Conservation (phyloP, 345 rosid genomes). For the Hibiscus tridactylites region DNA sequence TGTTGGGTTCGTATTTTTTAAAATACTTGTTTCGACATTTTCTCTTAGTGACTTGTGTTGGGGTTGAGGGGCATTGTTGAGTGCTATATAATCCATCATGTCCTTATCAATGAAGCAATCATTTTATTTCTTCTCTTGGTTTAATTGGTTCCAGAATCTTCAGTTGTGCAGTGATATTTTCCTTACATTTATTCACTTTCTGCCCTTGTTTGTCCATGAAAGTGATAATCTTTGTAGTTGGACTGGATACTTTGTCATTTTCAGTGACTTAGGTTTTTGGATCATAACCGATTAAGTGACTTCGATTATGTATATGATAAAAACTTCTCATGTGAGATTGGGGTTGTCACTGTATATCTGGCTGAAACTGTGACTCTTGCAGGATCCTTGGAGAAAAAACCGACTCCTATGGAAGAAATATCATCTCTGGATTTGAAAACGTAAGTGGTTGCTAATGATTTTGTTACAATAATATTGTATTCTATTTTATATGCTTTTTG, state of each 20-base stretch:
- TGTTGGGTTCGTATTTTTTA: background rate
- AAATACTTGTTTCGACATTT: background rate
- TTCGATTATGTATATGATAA: background rate
- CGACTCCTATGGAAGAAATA: constrained; percentile 53
- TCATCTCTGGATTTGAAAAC: constrained; percentile 62
- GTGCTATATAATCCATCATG: background rate
- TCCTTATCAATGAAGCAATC: background rate
- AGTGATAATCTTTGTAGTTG: constrained; percentile 1
- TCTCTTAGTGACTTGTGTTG: background rate
- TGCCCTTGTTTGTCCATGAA: background rate
- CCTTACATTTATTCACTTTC: too few relatives aligned
- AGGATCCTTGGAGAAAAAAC: constrained; percentile 50
- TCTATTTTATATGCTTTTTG: too few relatives aligned
- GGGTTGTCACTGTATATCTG: background rate
- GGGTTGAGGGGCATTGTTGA: background rate
- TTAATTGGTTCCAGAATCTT: background rate
- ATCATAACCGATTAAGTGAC: background rate
- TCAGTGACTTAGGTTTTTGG: background rate
- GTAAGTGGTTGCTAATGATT: constrained; percentile 28
- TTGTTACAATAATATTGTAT: too few relatives aligned
- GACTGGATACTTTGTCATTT: background rate
- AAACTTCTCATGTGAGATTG: background rate
- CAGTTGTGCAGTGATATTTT: background rate
- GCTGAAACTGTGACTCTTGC: constrained; percentile 18
- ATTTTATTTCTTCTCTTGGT: background rate